These are phyloP conservation scores for Blastobotrys illinoisensis DNA, from an alignment of 1,139 yeast species.

Conservation along the genomic window DNA sequence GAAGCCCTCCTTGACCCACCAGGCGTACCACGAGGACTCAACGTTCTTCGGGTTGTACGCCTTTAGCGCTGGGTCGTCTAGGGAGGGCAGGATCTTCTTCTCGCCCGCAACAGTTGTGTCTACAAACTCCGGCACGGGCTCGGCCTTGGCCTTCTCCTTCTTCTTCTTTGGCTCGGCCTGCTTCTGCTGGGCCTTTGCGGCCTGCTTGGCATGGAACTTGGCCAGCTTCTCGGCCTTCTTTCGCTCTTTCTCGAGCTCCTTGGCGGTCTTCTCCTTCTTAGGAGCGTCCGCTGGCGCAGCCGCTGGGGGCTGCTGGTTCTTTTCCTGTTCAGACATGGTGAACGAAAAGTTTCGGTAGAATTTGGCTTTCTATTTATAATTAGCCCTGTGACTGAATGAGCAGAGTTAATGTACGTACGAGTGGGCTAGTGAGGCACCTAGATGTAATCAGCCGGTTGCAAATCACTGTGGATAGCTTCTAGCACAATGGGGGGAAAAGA, in stretches of 20 bases:
- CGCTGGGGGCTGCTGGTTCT: conserved; percentile 9
- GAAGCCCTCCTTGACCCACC: conserved; percentile 91
- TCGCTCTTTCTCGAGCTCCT: conserved; percentile 75
- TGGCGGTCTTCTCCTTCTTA: conserved; percentile 37
- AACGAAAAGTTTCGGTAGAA: not conserved
- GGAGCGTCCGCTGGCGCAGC: conserved; percentile 19
- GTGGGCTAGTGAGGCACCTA: not conserved
- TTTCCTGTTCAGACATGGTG: conserved; percentile 19
- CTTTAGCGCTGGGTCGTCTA: conserved; percentile 90
- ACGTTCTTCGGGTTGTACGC: conserved; percentile 91
- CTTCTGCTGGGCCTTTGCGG: conserved; percentile 54
- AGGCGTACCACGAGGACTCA: conserved; percentile 94
- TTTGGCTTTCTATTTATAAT: not conserved
- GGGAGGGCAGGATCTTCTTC: conserved; percentile 74
- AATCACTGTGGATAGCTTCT: not conserved
- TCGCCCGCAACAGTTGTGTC: conserved; percentile 86
- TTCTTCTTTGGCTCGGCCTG: conserved; percentile 48
- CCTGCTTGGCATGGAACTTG: conserved; percentile 89
- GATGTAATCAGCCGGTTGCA: not conserved
- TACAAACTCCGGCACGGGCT: conserved; percentile 71
- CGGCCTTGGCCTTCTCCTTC: conserved; percentile 68
- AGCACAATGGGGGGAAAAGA: not conserved
- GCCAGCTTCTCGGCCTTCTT: conserved; percentile 97
- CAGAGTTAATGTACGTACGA: not conserved
- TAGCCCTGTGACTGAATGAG: not conserved